Conservation (phyloP, 352 stramenopile species). For the Globisporangium paddicum region DNA sequence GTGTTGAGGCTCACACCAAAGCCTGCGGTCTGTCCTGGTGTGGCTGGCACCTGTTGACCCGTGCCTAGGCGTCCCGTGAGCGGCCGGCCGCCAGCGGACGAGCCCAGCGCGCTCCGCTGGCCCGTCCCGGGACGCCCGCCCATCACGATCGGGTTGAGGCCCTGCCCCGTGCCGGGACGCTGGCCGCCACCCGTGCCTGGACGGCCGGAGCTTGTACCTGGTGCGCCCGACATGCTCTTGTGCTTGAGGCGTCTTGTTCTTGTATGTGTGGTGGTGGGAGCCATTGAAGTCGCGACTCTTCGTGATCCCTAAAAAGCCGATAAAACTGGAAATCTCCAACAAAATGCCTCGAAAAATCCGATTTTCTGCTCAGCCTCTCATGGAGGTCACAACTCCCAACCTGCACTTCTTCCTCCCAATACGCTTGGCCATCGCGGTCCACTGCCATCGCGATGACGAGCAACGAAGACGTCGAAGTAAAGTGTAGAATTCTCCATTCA, state of each 20-base stretch:
- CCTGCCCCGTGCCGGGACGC: conserved; percentile 56
- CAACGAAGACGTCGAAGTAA: too few species aligned
- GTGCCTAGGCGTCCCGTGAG: conserved; percentile 57
- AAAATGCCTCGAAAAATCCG: too few species aligned
- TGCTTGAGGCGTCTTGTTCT: not conserved
- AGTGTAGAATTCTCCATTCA: too few species aligned
- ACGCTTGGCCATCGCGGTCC: too few species aligned
- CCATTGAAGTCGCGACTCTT: conserved; percentile 8
- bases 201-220: conserved; percentile 55
- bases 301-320: too few species aligned
- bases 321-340: too few species aligned
- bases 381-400: too few species aligned
- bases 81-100: conserved; percentile 41
- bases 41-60: conserved; percentile 48
- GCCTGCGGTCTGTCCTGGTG: conserved; percentile 59
- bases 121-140: conserved; percentile 45
- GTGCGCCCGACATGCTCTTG: conserved; percentile 24
- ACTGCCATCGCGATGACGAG: too few species aligned
- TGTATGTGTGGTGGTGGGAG: not conserved
- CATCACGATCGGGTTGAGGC: conserved; percentile 49
- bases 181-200: conserved; percentile 38
- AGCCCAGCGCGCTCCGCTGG: conserved; percentile 41
- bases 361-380: too few species aligned
- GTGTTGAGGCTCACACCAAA: conserved; percentile 85
- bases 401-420: too few species aligned